Evolutionary conservation across 169 alveolate species (phyloP), one percentile per base, ranked within the genome.

Genomic region (Cryptosporidium andersoni): DNA sequence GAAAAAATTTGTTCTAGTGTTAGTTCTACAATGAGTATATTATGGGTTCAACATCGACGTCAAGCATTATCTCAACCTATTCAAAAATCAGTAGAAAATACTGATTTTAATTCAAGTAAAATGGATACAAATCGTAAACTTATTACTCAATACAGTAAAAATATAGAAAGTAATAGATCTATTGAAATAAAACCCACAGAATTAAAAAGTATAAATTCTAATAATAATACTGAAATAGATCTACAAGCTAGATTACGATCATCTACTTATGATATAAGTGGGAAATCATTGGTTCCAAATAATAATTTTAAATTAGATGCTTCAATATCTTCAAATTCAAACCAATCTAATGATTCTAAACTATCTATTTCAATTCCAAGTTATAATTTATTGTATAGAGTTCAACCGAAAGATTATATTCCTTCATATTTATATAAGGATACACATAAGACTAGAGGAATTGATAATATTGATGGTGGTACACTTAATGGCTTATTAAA

Each of bases 341-440:
- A 58, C n/a, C 85, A 74, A 43, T 58, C 45, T 34, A 55, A 14
- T 74, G 55, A 74, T 8, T 66, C 47, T 36, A 66, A 51, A 52
- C 34, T 40, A 48, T 45, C 43, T 74, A 74, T 62, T 4, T 37
- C n/a, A 8, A 56, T 55, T 43, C 55, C 55, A 9, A 47, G 67
- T 39, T 58, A 56, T 58, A 56, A 45, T 58, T 34, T 74, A 34
- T 74, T 55, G 55, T 58, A 60, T 74, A 66, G 85, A 58, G 60
- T 74, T 34, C 85, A 74, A 45, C 85, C 85, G 49, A 74, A 74
- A 55, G 60, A 68, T 74, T 74, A 74, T 43, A 74, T 74, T 34
- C 85, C 85, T 39, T 74, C 85, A 11, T 74, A 74, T 43, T 74
- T 74, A 49, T 74, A 58, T n/a, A 58, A 74, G 55, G 85, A 74